phyloP scores from a whole-genome alignment of 2,329 filamentous ascomycete species.

The Monosporascus sp. region DNA sequence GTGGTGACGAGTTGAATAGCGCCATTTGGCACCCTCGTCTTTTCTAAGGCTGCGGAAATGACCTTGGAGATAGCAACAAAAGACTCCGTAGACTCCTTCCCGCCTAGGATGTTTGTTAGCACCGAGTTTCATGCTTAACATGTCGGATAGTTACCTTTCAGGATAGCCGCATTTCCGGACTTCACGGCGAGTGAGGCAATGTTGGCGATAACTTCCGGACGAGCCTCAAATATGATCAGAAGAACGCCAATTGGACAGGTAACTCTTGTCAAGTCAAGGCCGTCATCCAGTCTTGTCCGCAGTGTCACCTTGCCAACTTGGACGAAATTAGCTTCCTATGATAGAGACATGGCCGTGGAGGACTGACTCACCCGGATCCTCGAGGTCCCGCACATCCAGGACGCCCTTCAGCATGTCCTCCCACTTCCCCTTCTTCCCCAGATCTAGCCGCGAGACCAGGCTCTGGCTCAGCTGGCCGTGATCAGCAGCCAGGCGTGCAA shows the following conservation, averaged over 20 bases:
- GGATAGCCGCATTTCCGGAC: slow-evolving; percentile 91
- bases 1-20: slow-evolving; percentile 94
- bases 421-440: slow-evolving; percentile 84
- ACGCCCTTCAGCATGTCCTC: slow-evolving; percentile 98
- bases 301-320: slow-evolving; percentile 79
- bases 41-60: slow-evolving; percentile 72
- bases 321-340: not conserved
- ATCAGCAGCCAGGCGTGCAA: slow-evolving; percentile 67
- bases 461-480: slow-evolving; percentile 74
- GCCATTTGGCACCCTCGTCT: slow-evolving; percentile 72
- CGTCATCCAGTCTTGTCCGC: slow-evolving; percentile 81
- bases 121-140: not conserved
- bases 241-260: slow-evolving; percentile 96
- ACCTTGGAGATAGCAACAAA: slow-evolving; percentile 85
- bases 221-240: slow-evolving; percentile 95
- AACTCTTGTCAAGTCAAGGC: slow-evolving; percentile 77
- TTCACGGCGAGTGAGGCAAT: slow-evolving; percentile 95
- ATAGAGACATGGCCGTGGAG: not conserved
- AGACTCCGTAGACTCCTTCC: slow-evolving; percentile 93
- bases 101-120: slow-evolving; percentile 46
- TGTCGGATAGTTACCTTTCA: slow-evolving; percentile 63
- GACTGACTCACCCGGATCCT: slow-evolving; percentile 70
- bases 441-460: slow-evolving; percentile 81
- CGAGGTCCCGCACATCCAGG: slow-evolving; percentile 74
- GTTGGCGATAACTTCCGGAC: slow-evolving; percentile 97